Base-by-base conservation (phyloP, 1,284 basidiomycete genomes). In the Sphaerobolus stellatus region DNA sequence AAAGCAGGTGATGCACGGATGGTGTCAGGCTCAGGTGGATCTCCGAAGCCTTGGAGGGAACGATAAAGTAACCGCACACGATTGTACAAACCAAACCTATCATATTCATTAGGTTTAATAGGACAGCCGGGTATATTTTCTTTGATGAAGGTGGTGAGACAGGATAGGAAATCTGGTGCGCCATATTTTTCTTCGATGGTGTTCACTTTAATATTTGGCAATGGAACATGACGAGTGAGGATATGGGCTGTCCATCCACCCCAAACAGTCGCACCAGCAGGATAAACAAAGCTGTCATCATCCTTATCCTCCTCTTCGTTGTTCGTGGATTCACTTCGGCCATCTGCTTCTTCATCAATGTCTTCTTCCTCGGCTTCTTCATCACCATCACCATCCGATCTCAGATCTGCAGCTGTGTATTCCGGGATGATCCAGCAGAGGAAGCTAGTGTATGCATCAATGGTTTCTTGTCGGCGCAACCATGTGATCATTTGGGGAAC, bases 251-350 rank as follows among this genome's bases (percentile, higher is more conserved):
- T 38, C 5, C n/a, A 20, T 38, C 22, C 36, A n/a, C 22, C 20
- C 48, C 48, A 49, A 5, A 8, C 16, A 29, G 25, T 8, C 5
- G 25, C 30, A 22, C 8, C 54, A 60, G 16, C 47, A 57, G 14
- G 50, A 51, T 0, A n/a, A n/a, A n/a, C n/a, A n/a, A n/a, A n/a
- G n/a, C 24, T 3, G 22, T 59, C 62, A 1, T 40, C 58, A 14
- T 58, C 49, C 52, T 63, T 63, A n/a, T 56, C 55, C 8, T 47
- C 57, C 52, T 61, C 45, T 2, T 61, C 62, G 9, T 61, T 57
- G 28, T 64, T 60, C 4, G 54, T 52, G 14, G 49, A 38, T 25
- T 63, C 60, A 1, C 52, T 51, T 53, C 50, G 31, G 62, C 54
- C 0, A 49, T 44, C 2, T 28, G 51, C 1, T 56, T 55, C 1